Evolutionary conservation across 495 filamentous ascomycete species (phyloP).

Genomic region (Rostrohypoxylon terebratum): DNA sequence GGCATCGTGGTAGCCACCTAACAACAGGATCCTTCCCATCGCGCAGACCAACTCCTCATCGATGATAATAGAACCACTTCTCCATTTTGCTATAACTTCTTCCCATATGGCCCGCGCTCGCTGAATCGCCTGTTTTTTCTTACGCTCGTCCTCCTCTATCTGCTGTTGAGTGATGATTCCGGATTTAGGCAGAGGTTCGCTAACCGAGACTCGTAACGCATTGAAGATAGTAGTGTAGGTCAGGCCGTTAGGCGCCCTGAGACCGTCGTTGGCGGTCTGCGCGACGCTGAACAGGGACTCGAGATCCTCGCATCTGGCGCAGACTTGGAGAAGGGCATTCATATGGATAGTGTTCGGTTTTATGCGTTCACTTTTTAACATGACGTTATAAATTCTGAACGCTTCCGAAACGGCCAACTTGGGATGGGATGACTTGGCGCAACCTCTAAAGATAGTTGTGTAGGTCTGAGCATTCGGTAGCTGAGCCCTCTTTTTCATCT

Average conservation of each 20-base stretch:
- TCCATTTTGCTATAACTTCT: constrained; percentile 81
- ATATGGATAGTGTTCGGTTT: constrained; percentile 80
- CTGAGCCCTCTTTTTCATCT: constrained; percentile 95
- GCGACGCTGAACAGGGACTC: constrained; percentile 80
- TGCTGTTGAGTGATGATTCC: constrained; percentile 39
- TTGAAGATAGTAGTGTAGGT: constrained; percentile 88
- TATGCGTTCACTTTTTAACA: constrained; percentile 69
- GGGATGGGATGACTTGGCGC: constrained; percentile 65
- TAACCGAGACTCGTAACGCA: constrained; percentile 62
- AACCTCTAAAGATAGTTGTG: constrained; percentile 83
- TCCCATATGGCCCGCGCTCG: constrained; percentile 79
- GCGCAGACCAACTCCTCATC: constrained; percentile 79
- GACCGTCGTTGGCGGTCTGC: constrained; percentile 70
- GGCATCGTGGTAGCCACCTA: constrained; percentile 65
- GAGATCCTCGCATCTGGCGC: constrained; percentile 73
- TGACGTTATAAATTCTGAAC: constrained; percentile 76
- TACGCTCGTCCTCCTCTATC: constrained; percentile 50
- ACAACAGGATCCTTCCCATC: constrained; percentile 79
- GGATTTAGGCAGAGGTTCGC: constrained; percentile 16
- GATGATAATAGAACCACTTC: constrained; percentile 70
- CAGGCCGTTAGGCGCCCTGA: constrained; percentile 69
- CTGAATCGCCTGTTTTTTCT: constrained; percentile 55
- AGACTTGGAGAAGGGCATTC: constrained; percentile 87
- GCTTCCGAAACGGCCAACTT: constrained; percentile 69
- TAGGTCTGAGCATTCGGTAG: constrained; percentile 81